Evolutionary conservation across 78 protist genomes (phyloP), one percentile per base, ranked within the genome.

Genomic region (Mastigamoeba balamuthi): DNA sequence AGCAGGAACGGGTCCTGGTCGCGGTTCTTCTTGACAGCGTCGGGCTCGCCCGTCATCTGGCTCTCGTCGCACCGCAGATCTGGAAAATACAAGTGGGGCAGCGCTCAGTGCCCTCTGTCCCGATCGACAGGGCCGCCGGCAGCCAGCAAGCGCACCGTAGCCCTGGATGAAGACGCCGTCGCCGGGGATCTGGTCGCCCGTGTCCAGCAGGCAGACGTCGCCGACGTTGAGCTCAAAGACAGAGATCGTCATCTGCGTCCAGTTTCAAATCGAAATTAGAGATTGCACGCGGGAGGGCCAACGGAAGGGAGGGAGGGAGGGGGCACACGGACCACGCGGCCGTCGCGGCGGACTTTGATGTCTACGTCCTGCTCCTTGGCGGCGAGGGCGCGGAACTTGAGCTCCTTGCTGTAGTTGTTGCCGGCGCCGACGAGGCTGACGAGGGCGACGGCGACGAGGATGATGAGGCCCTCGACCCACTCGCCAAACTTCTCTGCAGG

Each of bases 401-500:
- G 58, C 58, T 94, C 97, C 82, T 96, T 94, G 40, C 69, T 80
- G 58, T 76, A 93, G 53, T 94, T 91, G 77, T 94, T 94, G 48
- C 41, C 43, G 8, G 96, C 77, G 6, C 93, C 89, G 38, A 96
- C 95, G 10, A 70, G 7, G 10, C 83, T 81, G 7, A 94, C 99
- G 30, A 94, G 23, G 10, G 76, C 36, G 23, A 95, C 96, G 25
- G 97, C 97, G 9, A 84, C 69, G 29, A 95, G 38, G 74, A 95
- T 94, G 40, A 97, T 94, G 2, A 76, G 78, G 41, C 97, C 97
- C 58, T 95, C 97, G 40, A 90, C 87, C 98, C 97, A 93, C 0
- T 85, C 95, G 17, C 33, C 33, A 48, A 48, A 17, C n/a, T n/a
- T n/a, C n/a, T n/a, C n/a, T n/a, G n/a, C n/a, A n/a, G n/a, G n/a